Evolutionary conservation across 257 asterid species (phyloP).

Genomic region (Misopates orontium): DNA sequence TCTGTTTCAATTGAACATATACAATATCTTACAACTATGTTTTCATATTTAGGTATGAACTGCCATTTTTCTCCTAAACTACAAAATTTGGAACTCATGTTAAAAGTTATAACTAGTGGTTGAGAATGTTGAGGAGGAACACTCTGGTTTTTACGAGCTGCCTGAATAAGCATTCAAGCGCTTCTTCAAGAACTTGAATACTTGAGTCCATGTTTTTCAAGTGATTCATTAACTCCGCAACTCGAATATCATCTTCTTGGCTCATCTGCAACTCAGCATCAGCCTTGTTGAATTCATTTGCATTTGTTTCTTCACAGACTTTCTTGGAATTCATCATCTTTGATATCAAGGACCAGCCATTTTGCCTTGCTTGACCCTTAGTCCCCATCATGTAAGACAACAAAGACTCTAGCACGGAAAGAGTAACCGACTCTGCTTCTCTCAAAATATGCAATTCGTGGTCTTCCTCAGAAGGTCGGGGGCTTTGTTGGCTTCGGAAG

Average conservation of each 20-base stretch:
- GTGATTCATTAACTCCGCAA: conserved; percentile 14
- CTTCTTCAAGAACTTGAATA: conserved; percentile 29
- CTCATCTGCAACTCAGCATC: conserved; percentile 13
- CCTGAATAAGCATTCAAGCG: conserved; percentile 1
- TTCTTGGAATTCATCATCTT: conserved; percentile 31
- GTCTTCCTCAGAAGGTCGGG: conserved; percentile 8
- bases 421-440: conserved; percentile 33
- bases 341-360: conserved; percentile 31
- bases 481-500: conserved; percentile 2
- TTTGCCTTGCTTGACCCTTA: conserved; percentile 1
- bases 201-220: conserved; percentile 24
- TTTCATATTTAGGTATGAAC: conserved; percentile 10
- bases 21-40: neutral
- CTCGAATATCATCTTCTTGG: neutral
- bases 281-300: conserved; percentile 25
- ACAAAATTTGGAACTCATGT: neutral
- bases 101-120: conserved; percentile 5
- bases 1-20: neutral
- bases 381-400: conserved; percentile 27
- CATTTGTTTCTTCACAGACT: neutral
- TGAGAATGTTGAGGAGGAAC: conserved; percentile 14
- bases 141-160: conserved; percentile 7
- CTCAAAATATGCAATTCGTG: conserved; percentile 21
- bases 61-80: neutral
- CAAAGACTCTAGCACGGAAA: conserved; percentile 24